phyloP scores from a whole-genome alignment of 139 green algal genomes.

The Coccomyxa sp. region DNA sequence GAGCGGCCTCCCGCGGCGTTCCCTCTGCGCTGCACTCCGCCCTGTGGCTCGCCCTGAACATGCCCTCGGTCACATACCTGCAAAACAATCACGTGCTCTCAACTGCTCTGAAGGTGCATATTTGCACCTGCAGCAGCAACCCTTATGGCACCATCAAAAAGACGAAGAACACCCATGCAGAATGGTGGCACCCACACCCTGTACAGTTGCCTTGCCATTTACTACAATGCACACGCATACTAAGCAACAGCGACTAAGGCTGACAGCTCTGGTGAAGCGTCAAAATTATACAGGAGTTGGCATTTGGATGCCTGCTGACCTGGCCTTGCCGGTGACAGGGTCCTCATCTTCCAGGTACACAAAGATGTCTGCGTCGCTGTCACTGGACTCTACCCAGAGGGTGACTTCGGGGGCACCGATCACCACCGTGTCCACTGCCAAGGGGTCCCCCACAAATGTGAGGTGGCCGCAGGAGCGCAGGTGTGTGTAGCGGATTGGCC shows the following conservation, averaged over 20 bases:
- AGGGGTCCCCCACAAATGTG: slow-evolving; percentile 1
- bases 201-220: not conserved
- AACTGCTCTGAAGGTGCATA: too few species aligned
- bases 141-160: too few species aligned
- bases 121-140: not conserved
- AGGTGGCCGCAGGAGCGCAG: slow-evolving; percentile 10
- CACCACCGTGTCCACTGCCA: not conserved
- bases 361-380: slow-evolving; percentile 17
- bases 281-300: too few species aligned
- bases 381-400: slow-evolving; percentile 21
- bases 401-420: slow-evolving; percentile 7
- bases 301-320: not conserved
- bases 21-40: not conserved
- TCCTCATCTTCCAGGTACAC: slow-evolving; percentile 20
- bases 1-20: not conserved
- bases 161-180: not conserved
- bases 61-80: slow-evolving; percentile 25
- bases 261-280: not conserved
- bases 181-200: not conserved
- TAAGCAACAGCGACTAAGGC: not conserved
- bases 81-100: not conserved
- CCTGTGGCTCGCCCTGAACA: slow-evolving; percentile 13
- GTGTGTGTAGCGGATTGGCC: slow-evolving; percentile 10
- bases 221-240: not conserved
- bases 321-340: not conserved